These are phyloP conservation scores for Pleurotus ostreatus DNA, from an alignment of 768 basidiomycete species.

Conservation along the genomic window DNA sequence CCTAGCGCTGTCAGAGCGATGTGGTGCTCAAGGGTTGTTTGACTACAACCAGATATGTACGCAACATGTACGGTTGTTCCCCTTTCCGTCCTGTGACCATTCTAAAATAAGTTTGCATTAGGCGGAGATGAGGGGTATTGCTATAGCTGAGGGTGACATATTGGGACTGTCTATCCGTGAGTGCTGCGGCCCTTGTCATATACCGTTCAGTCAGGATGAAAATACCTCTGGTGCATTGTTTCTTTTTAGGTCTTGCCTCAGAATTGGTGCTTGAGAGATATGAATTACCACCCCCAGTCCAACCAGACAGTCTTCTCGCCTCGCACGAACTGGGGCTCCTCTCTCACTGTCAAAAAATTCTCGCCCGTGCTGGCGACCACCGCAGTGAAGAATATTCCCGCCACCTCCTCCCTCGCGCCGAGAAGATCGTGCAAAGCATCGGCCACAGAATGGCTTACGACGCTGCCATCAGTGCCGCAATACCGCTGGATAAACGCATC, in stretches of 20 bases:
- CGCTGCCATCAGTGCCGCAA: background rate
- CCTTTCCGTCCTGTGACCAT: too few relatives aligned
- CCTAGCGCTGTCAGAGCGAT: slow-evolving; percentile 27
- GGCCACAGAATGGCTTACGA: background rate
- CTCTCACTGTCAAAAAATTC: too few relatives aligned
- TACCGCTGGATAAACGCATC: background rate
- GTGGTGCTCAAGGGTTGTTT: slow-evolving; percentile 41
- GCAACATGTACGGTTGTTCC: slow-evolving; percentile 20
- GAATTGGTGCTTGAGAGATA: slow-evolving; percentile 22
- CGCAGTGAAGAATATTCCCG: too few relatives aligned
- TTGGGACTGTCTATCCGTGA: slow-evolving; percentile 35
- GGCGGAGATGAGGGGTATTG: slow-evolving; percentile 30
- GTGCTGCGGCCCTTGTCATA: slow-evolving; percentile 2
- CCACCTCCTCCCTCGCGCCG: too few relatives aligned
- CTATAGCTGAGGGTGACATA: slow-evolving; percentile 44
- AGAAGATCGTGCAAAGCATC: background rate
- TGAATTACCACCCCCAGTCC: slow-evolving; percentile 13
- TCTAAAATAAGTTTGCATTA: too few relatives aligned
- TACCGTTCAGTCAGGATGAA: background rate
- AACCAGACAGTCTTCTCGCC: slow-evolving; percentile 17
- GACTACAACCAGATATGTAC: slow-evolving; percentile 29
- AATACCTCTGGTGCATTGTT: too few relatives aligned
- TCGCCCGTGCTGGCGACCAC: too few relatives aligned
- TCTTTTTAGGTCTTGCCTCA: slow-evolving; percentile 19
- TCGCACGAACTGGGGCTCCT: slow-evolving; percentile 13